A percentile compares a stretch with the other conserved stretches of the same genome.
phyloP scores from a whole-genome alignment of 1,139 yeast genomes.

The Debaryomyces sp. region DNA sequence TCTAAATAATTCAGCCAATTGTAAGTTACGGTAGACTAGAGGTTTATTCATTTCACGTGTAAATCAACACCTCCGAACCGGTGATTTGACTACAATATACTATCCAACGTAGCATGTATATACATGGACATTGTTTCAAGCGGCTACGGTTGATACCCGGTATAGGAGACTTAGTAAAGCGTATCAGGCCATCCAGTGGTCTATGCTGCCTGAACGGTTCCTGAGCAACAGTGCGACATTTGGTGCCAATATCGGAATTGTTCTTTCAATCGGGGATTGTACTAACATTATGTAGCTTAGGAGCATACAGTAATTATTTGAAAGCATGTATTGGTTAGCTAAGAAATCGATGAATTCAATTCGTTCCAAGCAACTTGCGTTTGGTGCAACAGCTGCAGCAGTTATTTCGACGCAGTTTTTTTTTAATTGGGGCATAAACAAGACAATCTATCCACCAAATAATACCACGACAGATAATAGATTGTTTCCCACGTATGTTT shows the following conservation, averaged over 20 bases:
- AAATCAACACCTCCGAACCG: slow-evolving; percentile 6
- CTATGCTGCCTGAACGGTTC: neutral
- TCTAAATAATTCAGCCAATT: slow-evolving; percentile 3
- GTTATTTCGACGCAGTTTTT: slow-evolving; percentile 11
- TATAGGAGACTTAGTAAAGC: neutral
- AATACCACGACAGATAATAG: slow-evolving; percentile 44
- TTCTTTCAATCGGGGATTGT: neutral
- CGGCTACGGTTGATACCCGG: neutral
- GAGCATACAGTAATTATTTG: neutral
- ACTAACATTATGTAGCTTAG: neutral
- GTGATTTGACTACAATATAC: neutral
- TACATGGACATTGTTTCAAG: neutral
- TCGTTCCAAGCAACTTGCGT: slow-evolving; percentile 6
- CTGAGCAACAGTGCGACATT: neutral
- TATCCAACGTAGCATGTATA: neutral
- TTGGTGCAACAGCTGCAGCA: slow-evolving; percentile 13
- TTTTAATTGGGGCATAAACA: slow-evolving; percentile 12
- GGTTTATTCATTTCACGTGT: neutral
- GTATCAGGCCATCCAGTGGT: neutral
- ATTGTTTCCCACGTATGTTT: slow-evolving; percentile 44
- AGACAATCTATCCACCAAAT: slow-evolving; percentile 42
- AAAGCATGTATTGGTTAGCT: slow-evolving; percentile 4
- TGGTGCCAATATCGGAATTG: neutral
- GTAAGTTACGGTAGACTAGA: neutral
- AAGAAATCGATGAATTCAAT: slow-evolving; percentile 4